phyloP scores from a whole-genome alignment of 768 basidiomycete species.

The Lactifluus rugatus region DNA sequence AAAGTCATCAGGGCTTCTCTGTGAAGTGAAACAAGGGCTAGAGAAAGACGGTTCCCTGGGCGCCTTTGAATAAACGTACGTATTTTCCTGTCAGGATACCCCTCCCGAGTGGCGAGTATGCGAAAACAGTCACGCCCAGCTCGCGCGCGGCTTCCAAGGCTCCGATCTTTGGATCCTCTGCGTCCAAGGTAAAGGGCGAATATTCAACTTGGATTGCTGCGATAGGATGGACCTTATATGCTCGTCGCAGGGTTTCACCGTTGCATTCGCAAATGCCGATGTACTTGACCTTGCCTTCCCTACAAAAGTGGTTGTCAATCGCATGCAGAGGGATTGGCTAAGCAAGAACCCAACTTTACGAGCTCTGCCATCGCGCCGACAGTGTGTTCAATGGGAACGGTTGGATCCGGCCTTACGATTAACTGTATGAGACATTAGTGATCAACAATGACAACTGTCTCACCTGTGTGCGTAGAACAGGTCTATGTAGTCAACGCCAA shows the following conservation, averaged over 20 bases:
- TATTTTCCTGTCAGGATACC: constrained; percentile 40
- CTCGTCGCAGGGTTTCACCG: constrained; percentile 29
- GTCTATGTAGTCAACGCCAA: constrained; percentile 28
- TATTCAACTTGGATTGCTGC: constrained; percentile 32
- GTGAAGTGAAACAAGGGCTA: not conserved
- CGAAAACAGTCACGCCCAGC: constrained; percentile 33
- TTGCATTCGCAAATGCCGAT: constrained; percentile 31
- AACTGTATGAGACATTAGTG: not conserved
- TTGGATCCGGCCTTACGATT: constrained; percentile 1
- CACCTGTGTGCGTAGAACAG: constrained; percentile 28
- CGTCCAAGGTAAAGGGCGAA: constrained; percentile 29
- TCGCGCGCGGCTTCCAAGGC: constrained; percentile 30
- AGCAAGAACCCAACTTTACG: constrained; percentile 25
- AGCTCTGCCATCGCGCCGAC: constrained; percentile 19
- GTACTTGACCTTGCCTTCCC: constrained; percentile 29
- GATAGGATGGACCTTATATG: constrained; percentile 30
- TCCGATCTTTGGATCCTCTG: constrained; percentile 28
- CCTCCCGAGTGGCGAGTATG: constrained; percentile 40
- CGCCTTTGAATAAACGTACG: constrained; percentile 20
- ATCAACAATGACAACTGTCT: not conserved
- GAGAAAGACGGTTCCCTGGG: too few species aligned
- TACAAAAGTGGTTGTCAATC: not conserved
- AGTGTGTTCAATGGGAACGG: constrained; percentile 17
- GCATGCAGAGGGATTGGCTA: constrained; percentile 22
- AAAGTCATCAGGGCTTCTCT: constrained; percentile 36